Percentiles rank a stretch among this genome's conserved stretches.
These are phyloP conservation scores for Aspergillus uvarum DNA, from an alignment of 2,329 filamentous ascomycete species.

Conservation along the genomic window DNA sequence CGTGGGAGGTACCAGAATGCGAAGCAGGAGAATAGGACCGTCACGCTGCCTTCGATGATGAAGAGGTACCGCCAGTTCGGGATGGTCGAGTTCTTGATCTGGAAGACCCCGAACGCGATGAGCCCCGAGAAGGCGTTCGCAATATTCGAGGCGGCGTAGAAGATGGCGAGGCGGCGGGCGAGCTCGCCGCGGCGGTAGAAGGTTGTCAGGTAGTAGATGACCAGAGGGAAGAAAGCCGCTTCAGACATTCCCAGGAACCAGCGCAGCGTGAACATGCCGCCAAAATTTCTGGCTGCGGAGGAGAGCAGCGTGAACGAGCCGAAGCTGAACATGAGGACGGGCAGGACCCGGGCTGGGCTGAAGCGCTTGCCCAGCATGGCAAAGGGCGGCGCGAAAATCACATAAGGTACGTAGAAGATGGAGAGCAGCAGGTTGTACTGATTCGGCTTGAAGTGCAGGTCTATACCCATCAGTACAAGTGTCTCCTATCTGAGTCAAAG, in stretches of 20 bases:
- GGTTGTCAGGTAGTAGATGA: slow-evolving; percentile 63
- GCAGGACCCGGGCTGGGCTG: slow-evolving; percentile 63
- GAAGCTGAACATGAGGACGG: slow-evolving; percentile 68
- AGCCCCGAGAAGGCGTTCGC: slow-evolving; percentile 66
- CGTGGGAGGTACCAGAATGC: slow-evolving; percentile 69
- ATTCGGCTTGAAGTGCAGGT: slow-evolving; percentile 58
- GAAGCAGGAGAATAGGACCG: slow-evolving; percentile 62
- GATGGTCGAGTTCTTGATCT: slow-evolving; percentile 51
- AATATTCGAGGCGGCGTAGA: slow-evolving; percentile 74
- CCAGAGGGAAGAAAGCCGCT: slow-evolving; percentile 67
- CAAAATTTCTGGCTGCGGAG: slow-evolving; percentile 59
- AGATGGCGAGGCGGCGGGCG: slow-evolving; percentile 67
- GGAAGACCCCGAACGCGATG: slow-evolving; percentile 62
- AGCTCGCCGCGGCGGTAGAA: slow-evolving; percentile 73
- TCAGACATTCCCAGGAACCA: slow-evolving; percentile 71
- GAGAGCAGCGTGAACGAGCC: slow-evolving; percentile 64
- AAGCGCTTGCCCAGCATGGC: slow-evolving; percentile 68
- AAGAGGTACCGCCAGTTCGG: slow-evolving; percentile 56
- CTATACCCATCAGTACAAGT: slow-evolving; percentile 22
- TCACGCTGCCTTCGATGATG: slow-evolving; percentile 58
- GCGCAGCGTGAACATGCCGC: slow-evolving; percentile 64
- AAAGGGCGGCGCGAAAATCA: slow-evolving; percentile 66
- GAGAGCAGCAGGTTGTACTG: slow-evolving; percentile 69
- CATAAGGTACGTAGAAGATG: slow-evolving; percentile 75
- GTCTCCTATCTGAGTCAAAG: neutral